Percentiles rank a stretch among this genome's conserved stretches.
These are phyloP conservation scores for Vigna trinervia DNA, from an alignment of 306 rosid species.

Conservation along the genomic window DNA sequence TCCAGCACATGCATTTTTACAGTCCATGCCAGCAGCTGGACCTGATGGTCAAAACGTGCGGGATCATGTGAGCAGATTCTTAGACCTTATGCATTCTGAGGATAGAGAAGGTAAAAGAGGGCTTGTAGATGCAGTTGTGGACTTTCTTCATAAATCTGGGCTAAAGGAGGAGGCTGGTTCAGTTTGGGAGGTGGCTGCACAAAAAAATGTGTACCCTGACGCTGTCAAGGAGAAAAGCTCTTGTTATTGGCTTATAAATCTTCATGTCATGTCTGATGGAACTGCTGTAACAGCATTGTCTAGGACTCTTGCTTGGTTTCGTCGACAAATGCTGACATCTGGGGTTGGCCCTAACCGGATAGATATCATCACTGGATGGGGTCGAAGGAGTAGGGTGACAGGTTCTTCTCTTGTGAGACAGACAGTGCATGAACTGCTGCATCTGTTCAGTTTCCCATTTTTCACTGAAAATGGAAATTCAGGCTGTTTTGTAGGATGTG, in stretches of 20 bases:
- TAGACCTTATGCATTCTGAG: constrained; percentile 90
- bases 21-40: constrained; percentile 87
- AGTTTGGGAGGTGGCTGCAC: constrained; percentile 94
- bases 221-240: constrained; percentile 83
- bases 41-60: constrained; percentile 90
- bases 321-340: constrained; percentile 72
- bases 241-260: constrained; percentile 92
- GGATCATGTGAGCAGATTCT: constrained; percentile 75
- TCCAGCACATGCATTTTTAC: constrained; percentile 85
- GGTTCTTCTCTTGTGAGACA: constrained; percentile 88
- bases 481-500: constrained; percentile 91
- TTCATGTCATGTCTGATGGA: constrained; percentile 97
- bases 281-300: constrained; percentile 91
- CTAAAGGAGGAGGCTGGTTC: constrained; percentile 98
- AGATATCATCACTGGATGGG: constrained; percentile 96
- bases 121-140: constrained; percentile 96
- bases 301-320: constrained; percentile 91
- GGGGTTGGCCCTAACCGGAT: constrained; percentile 82
- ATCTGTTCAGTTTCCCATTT: constrained; percentile 79
- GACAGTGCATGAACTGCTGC: constrained; percentile 78
- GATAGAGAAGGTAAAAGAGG: constrained; percentile 97
- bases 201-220: constrained; percentile 86
- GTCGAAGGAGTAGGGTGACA: constrained; percentile 88
- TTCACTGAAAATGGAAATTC: constrained; percentile 88
- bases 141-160: constrained; percentile 95